phyloP scores from a whole-genome alignment of 2,329 filamentous ascomycete species.

The Penicillium concentricum region DNA sequence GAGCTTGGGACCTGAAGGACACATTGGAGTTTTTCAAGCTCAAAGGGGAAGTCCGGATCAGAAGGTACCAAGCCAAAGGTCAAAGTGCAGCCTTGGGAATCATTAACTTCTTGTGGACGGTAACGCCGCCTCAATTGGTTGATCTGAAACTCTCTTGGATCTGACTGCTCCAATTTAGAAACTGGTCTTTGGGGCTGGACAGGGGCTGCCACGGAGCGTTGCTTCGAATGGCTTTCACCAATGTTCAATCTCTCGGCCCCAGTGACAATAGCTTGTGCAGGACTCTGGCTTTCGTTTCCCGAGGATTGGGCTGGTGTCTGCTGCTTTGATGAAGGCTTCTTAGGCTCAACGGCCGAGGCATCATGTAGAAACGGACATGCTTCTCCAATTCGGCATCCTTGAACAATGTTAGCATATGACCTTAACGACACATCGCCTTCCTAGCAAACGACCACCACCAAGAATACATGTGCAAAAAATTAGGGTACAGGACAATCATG shows the following conservation, averaged over 20 bases:
- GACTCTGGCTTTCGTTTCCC: conserved; percentile 2
- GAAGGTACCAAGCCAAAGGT: conserved; percentile 68
- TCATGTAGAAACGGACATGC: conserved; percentile 54
- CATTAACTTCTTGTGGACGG: conserved; percentile 48
- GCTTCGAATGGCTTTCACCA: conserved; percentile 27
- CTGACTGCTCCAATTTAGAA: conserved; percentile 61
- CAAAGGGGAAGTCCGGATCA: conserved; percentile 81
- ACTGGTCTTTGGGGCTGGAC: conserved; percentile 60
- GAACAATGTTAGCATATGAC: conserved; percentile 21
- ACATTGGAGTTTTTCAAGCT: conserved; percentile 68
- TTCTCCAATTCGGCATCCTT: conserved; percentile 55
- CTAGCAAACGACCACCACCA: neutral
- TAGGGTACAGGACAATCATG: neutral
- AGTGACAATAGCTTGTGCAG: conserved; percentile 12
- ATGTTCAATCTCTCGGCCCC: conserved; percentile 18
- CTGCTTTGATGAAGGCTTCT: conserved; percentile 15
- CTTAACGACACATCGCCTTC: neutral
- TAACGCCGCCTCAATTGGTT: conserved; percentile 70
- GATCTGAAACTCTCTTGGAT: conserved; percentile 73
- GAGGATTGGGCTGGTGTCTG: conserved; percentile 13
- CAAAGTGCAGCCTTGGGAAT: conserved; percentile 56
- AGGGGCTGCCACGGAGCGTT: conserved; percentile 39
- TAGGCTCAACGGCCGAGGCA: conserved; percentile 21
- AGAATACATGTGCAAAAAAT: neutral
- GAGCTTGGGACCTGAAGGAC: conserved; percentile 61